A percentile compares a stretch with the other conserved stretches of the same genome.
phyloP scores from a whole-genome alignment of 257 asterid species.

The Penstemon barbatus region DNA sequence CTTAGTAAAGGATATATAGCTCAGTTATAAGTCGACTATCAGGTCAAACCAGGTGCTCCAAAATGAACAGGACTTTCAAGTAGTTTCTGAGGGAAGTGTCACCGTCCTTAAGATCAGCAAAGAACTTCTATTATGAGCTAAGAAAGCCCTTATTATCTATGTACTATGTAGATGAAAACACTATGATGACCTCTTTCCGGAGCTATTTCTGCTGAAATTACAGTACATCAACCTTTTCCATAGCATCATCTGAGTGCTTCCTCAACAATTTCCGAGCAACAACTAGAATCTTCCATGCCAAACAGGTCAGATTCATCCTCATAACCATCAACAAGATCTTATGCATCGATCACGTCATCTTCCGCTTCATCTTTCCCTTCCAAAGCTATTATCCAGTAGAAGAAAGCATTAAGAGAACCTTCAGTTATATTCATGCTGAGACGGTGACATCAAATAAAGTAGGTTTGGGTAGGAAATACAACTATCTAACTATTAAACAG shows the following conservation, averaged over 20 bases:
- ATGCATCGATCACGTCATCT: slow-evolving; percentile 62
- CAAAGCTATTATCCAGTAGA: slow-evolving; percentile 30
- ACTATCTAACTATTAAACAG: slow-evolving; percentile 15
- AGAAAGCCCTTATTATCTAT: slow-evolving; percentile 11
- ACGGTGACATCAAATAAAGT: neutral
- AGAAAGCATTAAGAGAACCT: slow-evolving; percentile 2
- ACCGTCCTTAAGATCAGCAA: slow-evolving; percentile 71
- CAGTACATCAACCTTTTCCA: slow-evolving; percentile 90
- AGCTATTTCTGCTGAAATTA: slow-evolving; percentile 94
- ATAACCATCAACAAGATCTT: slow-evolving; percentile 74
- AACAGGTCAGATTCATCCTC: slow-evolving; percentile 95
- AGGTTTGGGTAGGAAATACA: too few relatives aligned
- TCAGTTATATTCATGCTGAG: neutral
- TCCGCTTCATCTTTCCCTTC: slow-evolving; percentile 43
- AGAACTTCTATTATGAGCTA: slow-evolving; percentile 23
- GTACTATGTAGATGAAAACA: neutral
- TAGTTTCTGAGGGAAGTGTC: slow-evolving; percentile 94
- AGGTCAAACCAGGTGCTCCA: slow-evolving; percentile 83
- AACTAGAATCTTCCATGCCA: slow-evolving; percentile 99
- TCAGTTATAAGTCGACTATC: slow-evolving; percentile 89
- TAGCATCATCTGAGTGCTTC: slow-evolving; percentile 62
- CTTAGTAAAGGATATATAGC: slow-evolving; percentile 76
- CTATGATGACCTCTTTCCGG: slow-evolving; percentile 80
- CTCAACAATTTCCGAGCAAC: slow-evolving; percentile 91
- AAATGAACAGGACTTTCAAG: slow-evolving; percentile 76